Conservation (phyloP, 2,329 filamentous ascomycete species). For the Elsinoe australis region DNA sequence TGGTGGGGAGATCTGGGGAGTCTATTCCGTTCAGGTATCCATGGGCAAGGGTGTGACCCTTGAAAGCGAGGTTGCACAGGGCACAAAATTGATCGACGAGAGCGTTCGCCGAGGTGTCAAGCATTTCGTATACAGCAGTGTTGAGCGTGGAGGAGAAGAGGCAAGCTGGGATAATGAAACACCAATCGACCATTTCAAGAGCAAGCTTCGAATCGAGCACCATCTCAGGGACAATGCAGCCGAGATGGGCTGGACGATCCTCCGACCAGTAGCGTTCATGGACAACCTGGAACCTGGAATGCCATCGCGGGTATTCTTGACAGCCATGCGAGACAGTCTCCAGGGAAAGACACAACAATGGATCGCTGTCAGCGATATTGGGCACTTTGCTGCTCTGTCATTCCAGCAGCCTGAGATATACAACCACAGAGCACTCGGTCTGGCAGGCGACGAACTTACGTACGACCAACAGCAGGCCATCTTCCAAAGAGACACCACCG, state of each 20-base stretch:
- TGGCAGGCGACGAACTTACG: conserved; percentile 49
- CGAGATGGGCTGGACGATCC: conserved; percentile 53
- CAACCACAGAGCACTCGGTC: conserved; percentile 40
- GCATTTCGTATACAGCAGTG: conserved; percentile 57
- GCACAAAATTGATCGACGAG: conserved; percentile 52
- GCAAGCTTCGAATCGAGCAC: conserved; percentile 55
- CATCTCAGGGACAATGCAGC: conserved; percentile 46
- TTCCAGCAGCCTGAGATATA: conserved; percentile 42
- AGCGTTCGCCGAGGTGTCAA: conserved; percentile 48
- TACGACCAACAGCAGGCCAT: conserved; percentile 40
- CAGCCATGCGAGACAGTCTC: conserved; percentile 37
- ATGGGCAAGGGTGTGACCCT: conserved; percentile 37
- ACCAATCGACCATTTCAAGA: conserved; percentile 49
- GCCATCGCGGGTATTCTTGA: conserved; percentile 44
- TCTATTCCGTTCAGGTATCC: conserved; percentile 54
- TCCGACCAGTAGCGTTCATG: conserved; percentile 57
- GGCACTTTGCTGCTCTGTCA: conserved; percentile 43
- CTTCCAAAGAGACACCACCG: conserved; percentile 42
- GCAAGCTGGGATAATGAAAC: conserved; percentile 49
- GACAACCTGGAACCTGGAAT: conserved; percentile 50
- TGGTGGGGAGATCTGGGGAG: conserved; percentile 38
- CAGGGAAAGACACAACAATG: conserved; percentile 32
- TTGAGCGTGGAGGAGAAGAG: conserved; percentile 54
- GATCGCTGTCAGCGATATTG: conserved; percentile 44
- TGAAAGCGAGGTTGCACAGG: conserved; percentile 48